phyloP scores from a whole-genome alignment of 2,329 filamentous ascomycete genomes.

The Fusarium albidum region DNA sequence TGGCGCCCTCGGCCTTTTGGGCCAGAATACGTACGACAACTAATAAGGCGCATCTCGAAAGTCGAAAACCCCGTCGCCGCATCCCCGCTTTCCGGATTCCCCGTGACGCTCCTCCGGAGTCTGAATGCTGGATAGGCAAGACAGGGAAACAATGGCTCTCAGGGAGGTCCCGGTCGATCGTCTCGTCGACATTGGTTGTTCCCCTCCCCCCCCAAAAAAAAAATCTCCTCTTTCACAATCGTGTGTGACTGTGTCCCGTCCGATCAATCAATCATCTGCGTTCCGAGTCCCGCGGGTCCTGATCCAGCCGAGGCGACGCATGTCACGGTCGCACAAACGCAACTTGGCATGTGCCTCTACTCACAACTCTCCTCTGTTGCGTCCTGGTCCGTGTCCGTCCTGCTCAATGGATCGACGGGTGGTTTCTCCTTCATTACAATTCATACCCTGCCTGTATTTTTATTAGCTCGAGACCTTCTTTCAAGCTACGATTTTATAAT shows the following conservation, averaged over 20 bases:
- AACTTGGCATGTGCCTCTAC: constrained; percentile 33
- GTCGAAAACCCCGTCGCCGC: constrained; percentile 17
- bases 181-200: constrained; percentile 19
- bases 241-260: no score
- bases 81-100: constrained; percentile 12
- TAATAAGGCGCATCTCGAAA: constrained; percentile 29
- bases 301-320: constrained; percentile 32
- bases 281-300: constrained; percentile 12
- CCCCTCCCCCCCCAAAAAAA: constrained; percentile 6
- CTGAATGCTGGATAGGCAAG: constrained; percentile 11
- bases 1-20: no score
- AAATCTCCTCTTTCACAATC: constrained; percentile 10
- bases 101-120: constrained; percentile 23
- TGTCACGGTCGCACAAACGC: constrained; percentile 1
- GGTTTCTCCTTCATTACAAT: constrained; percentile 9
- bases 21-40: no score
- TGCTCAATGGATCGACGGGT: not conserved
- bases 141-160: constrained; percentile 14
- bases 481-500: no score
- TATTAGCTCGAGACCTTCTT: no score
- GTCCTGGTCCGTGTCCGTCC: no score
- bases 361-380: no score
- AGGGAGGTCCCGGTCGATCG: constrained; percentile 30
- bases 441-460: no score
- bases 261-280: constrained; percentile 16